Conservation (phyloP, 495 filamentous ascomycete species). For the Neurospora terricola region DNA sequence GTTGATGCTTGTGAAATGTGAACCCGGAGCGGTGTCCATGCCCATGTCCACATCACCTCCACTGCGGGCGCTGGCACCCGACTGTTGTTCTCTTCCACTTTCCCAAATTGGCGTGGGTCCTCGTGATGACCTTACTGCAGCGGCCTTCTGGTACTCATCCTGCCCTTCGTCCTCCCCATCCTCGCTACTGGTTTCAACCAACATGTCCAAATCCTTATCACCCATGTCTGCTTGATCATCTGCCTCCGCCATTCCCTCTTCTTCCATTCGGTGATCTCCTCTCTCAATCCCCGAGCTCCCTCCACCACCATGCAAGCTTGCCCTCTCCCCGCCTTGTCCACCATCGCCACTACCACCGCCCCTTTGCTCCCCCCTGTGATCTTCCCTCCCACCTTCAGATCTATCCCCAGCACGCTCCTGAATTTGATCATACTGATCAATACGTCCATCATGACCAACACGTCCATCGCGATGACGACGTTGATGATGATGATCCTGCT, state of each 20-base stretch:
- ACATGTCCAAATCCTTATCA: constrained; percentile 41
- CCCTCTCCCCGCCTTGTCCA: background rate
- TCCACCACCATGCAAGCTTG: background rate
- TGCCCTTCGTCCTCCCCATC: constrained; percentile 22
- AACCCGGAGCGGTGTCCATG: background rate
- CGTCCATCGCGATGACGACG: background rate
- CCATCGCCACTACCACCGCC: background rate
- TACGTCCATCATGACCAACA: background rate
- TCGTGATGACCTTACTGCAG: background rate
- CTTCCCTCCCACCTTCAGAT: background rate
- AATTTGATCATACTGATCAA: background rate
- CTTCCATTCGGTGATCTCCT: constrained; percentile 1
- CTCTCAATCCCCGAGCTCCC: background rate
- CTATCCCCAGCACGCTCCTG: background rate
- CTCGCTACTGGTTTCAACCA: constrained; percentile 32
- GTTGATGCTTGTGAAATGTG: background rate
- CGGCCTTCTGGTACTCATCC: background rate
- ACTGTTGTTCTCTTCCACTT: background rate
- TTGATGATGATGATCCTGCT: background rate
- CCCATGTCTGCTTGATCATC: constrained; percentile 29
- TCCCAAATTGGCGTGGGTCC: background rate
- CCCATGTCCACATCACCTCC: background rate
- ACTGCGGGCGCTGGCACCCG: background rate
- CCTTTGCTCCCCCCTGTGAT: background rate
- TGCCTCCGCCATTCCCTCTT: constrained; percentile 4